Conservation (phyloP, 2,329 filamentous ascomycete species). For the Chrysoporthe cubensis region DNA sequence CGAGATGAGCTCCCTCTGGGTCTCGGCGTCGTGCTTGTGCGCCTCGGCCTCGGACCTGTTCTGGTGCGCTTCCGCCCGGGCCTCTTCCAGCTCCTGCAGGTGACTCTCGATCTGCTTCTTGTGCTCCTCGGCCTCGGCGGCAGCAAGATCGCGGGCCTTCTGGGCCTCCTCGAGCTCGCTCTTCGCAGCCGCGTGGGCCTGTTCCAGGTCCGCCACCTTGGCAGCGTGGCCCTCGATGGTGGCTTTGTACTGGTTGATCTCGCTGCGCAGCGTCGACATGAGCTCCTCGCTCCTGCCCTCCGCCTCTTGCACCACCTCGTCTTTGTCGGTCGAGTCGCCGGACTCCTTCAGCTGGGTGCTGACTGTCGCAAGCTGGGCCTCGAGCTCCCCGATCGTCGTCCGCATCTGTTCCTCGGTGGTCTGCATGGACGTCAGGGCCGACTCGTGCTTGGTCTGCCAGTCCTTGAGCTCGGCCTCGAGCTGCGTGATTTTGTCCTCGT, state of each 20-base stretch:
- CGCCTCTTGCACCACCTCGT: slow-evolving; percentile 49
- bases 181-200: slow-evolving; percentile 68
- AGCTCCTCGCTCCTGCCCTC: slow-evolving; percentile 62
- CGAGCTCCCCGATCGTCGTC: slow-evolving; percentile 73
- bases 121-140: slow-evolving; percentile 49
- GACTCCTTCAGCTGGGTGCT: slow-evolving; percentile 22
- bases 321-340: slow-evolving; percentile 26
- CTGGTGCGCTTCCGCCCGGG: slow-evolving; percentile 62
- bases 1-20: slow-evolving; percentile 46
- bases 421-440: slow-evolving; percentile 71
- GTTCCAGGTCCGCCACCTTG: slow-evolving; percentile 75
- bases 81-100: slow-evolving; percentile 69
- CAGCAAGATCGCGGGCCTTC: slow-evolving; percentile 59
- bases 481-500: slow-evolving; percentile 63
- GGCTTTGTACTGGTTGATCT: slow-evolving; percentile 81
- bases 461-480: slow-evolving; percentile 72
- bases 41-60: slow-evolving; percentile 48
- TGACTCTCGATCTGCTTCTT: slow-evolving; percentile 33
- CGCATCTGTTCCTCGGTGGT: slow-evolving; percentile 74
- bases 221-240: slow-evolving; percentile 70
- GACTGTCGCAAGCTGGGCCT: slow-evolving; percentile 49
- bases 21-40: slow-evolving; percentile 40
- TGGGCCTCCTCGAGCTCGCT: slow-evolving; percentile 70
- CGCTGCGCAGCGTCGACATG: slow-evolving; percentile 65
- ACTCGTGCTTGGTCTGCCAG: slow-evolving; percentile 78